Conservation (phyloP, 495 filamentous ascomycete genomes). For the Aspergillus funiculosus region DNA sequence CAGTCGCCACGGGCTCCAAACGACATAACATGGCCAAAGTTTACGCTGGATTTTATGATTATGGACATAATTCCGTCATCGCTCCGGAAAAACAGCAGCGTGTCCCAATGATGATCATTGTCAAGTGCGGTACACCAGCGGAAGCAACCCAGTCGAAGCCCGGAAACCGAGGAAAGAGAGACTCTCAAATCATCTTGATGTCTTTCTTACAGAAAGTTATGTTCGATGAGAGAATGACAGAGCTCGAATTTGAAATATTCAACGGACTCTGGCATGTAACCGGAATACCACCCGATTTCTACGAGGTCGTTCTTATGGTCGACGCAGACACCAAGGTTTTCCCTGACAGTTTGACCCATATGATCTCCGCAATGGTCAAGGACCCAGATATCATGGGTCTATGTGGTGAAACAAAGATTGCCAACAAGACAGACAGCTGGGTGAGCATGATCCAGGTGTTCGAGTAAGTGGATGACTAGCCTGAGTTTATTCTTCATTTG, state of each 20-base stretch:
- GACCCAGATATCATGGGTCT: slow-evolving; percentile 99
- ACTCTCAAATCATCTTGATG: slow-evolving; percentile 99
- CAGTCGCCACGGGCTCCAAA: slow-evolving; percentile 92
- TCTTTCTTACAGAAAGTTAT: slow-evolving; percentile 99
- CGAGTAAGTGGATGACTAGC: slow-evolving; percentile 48
- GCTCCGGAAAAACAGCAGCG: slow-evolving; percentile 87
- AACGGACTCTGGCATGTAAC: slow-evolving; percentile 98
- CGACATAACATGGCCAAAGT: slow-evolving; percentile 99
- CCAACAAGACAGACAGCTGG: slow-evolving; percentile 93
- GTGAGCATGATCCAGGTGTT: slow-evolving; percentile 99
- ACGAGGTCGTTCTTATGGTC: slow-evolving; percentile 96
- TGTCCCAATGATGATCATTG: slow-evolving; percentile 97
- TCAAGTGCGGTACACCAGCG: slow-evolving; percentile 91
- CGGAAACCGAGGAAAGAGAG: slow-evolving; percentile 95
- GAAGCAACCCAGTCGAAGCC: slow-evolving; percentile 77
- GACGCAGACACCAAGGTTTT: slow-evolving; percentile 99
- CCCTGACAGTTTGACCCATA: slow-evolving; percentile 95
- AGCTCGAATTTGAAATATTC: slow-evolving; percentile 99
- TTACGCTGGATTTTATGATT: slow-evolving; percentile 97
- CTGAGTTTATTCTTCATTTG: background rate
- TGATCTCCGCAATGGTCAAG: slow-evolving; percentile 98
- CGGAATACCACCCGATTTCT: slow-evolving; percentile 95
- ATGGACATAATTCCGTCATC: slow-evolving; percentile 73
- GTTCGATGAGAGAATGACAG: slow-evolving; percentile 99
- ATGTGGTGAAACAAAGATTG: slow-evolving; percentile 98